Percentiles rank a stretch among this genome's conserved stretches.
Conservation (phyloP, 179 eudicot species). For the Pouteria campechiana region DNA sequence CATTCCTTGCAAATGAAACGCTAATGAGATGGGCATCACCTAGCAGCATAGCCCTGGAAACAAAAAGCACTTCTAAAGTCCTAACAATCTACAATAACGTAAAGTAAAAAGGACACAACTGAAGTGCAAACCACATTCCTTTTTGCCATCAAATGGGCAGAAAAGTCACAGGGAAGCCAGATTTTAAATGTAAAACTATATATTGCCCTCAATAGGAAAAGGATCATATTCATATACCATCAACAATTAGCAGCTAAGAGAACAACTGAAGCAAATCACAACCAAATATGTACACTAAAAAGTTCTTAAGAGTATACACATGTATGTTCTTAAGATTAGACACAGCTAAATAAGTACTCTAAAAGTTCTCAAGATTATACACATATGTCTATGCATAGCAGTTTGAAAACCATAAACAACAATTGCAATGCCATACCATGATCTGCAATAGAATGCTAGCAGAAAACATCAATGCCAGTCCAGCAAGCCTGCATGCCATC, state of each 20-base stretch:
- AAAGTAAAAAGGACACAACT: too few species aligned
- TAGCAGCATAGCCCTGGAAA: too few species aligned
- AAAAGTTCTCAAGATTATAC: not conserved
- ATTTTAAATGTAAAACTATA: too few species aligned
- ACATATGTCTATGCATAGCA: not conserved
- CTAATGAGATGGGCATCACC: too few species aligned
- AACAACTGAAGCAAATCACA: not conserved
- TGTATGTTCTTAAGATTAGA: not conserved
- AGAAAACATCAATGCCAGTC: conserved; percentile 88
- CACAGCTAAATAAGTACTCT: not conserved
- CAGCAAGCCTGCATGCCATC: conserved; percentile 61
- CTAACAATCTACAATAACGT: too few species aligned
- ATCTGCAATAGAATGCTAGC: conserved; percentile 78
- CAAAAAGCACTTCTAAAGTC: too few species aligned
- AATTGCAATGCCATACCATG: conserved; percentile 30
- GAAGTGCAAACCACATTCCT: too few species aligned
- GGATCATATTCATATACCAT: too few species aligned
- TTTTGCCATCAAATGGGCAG: too few species aligned
- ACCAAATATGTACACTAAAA: not conserved
- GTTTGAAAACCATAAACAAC: not conserved
- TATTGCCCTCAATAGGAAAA: too few species aligned
- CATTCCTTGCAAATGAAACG: too few species aligned
- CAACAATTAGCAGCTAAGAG: not conserved
- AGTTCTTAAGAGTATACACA: not conserved
- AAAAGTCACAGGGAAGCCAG: too few species aligned